These are phyloP conservation scores for Diaporthe sp. DNA, from an alignment of 2,329 filamentous ascomycete species.

Conservation along the genomic window DNA sequence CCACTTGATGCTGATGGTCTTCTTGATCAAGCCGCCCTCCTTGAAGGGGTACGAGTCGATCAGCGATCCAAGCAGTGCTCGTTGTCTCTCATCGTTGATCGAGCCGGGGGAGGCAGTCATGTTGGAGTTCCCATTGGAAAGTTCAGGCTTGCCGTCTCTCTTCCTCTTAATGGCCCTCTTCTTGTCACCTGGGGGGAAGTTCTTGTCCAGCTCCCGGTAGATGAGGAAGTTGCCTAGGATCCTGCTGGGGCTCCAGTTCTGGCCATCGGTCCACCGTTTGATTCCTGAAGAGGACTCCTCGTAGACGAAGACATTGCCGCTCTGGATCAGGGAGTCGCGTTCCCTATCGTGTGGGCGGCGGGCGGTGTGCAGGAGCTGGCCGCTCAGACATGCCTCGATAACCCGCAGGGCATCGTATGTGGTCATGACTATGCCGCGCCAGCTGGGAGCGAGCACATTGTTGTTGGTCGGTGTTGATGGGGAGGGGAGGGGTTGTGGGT, in stretches of 20 bases:
- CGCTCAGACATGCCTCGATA: conserved; percentile 82
- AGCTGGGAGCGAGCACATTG: conserved; percentile 58
- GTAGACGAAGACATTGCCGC: conserved; percentile 91
- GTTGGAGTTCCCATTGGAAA: conserved; percentile 42
- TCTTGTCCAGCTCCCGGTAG: conserved; percentile 84
- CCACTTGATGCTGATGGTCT: conserved; percentile 86
- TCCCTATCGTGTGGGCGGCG: conserved; percentile 90
- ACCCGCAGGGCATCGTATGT: conserved; percentile 83
- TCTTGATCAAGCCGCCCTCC: conserved; percentile 85
- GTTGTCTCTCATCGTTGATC: conserved; percentile 47
- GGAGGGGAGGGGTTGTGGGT: conserved; percentile 61
- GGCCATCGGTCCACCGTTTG: conserved; percentile 93
- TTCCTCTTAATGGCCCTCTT: conserved; percentile 83
- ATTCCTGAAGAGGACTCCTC: conserved; percentile 92
- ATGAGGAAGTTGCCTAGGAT: conserved; percentile 88
- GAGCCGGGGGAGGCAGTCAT: conserved; percentile 35
- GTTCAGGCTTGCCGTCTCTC: conserved; percentile 56
- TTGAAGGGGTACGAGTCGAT: conserved; percentile 95
- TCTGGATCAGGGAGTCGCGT: conserved; percentile 80
- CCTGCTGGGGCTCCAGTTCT: conserved; percentile 90
- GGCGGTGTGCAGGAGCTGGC: conserved; percentile 79
- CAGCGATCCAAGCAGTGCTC: conserved; percentile 79
- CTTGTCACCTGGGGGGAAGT: conserved; percentile 86
- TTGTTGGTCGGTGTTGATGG: conserved; percentile 34
- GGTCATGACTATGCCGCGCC: conserved; percentile 74